These are phyloP conservation scores for Leptomonas pyrrhocoris DNA, from an alignment of 208 protist genomes.

Conservation along the genomic window DNA sequence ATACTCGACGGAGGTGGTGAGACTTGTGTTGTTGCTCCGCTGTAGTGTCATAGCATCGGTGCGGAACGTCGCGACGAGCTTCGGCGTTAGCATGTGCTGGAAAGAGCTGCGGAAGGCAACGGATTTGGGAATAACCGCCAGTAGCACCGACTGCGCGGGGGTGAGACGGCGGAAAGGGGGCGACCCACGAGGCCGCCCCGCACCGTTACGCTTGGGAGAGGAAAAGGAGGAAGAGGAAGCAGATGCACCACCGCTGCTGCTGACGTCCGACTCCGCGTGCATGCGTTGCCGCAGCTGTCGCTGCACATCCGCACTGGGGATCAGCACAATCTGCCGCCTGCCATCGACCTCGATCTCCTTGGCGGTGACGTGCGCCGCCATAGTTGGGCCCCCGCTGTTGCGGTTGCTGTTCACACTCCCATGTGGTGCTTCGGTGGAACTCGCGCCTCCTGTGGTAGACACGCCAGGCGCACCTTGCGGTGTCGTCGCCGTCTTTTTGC, in stretches of 20 bases:
- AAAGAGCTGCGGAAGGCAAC: constrained; percentile 61
- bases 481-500: neutral
- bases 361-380: constrained; percentile 43
- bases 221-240: neutral
- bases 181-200: neutral
- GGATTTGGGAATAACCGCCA: constrained; percentile 46
- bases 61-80: constrained; percentile 39
- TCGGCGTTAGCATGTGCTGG: constrained; percentile 54
- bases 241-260: neutral
- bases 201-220: neutral
- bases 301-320: constrained; percentile 57
- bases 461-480: neutral
- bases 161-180: constrained; percentile 13
- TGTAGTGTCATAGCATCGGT: constrained; percentile 36
- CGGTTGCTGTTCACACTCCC: too few relatives aligned
- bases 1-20: constrained; percentile 43
- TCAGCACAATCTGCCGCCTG: constrained; percentile 52
- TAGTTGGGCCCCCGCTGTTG: neutral
- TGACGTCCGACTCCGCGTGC: neutral
- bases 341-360: constrained; percentile 65
- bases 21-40: constrained; percentile 23
- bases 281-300: constrained; percentile 43
- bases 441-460: neutral
- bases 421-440: neutral
- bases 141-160: constrained; percentile 31